phyloP scores from a whole-genome alignment of 1,139 yeast genomes.

The Kluyveromyces marxianus region DNA sequence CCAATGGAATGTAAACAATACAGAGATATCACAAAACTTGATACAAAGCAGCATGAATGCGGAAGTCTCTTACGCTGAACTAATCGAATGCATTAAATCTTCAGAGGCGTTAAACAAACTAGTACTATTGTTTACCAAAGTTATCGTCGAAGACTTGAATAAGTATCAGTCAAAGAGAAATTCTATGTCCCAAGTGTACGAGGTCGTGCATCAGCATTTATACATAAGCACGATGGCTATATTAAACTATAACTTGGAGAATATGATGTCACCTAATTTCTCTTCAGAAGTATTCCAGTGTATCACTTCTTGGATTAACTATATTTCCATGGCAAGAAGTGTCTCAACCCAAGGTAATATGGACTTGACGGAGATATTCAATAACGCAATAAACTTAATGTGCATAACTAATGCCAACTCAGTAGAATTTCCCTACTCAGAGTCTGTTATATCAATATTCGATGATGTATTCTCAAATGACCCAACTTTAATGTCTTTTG shows the following conservation, averaged over 20 bases:
- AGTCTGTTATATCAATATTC: conserved; percentile 21
- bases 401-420: conserved; percentile 16
- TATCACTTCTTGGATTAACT: conserved; percentile 36
- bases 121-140: conserved; percentile 38
- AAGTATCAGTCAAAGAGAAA: conserved; percentile 25
- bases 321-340: conserved; percentile 36
- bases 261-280: conserved; percentile 8
- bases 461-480: conserved; percentile 31
- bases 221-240: conserved; percentile 29
- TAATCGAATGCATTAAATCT: conserved; percentile 22
- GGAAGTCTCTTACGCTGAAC: conserved; percentile 18
- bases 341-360: conserved; percentile 32
- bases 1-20: conserved; percentile 7
- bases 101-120: conserved; percentile 21
- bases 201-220: conserved; percentile 25
- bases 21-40: conserved; percentile 7
- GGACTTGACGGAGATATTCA: conserved; percentile 33
- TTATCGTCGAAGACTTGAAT: conserved; percentile 47
- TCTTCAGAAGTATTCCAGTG: conserved; percentile 24
- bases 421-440: conserved; percentile 22
- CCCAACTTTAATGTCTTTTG: conserved; percentile 29
- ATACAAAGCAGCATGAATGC: conserved; percentile 9
- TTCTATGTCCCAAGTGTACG: conserved; percentile 21
- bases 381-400: conserved; percentile 27
- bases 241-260: conserved; percentile 22